Percentiles rank a stretch among this genome's conserved stretches.
Evolutionary conservation across 495 filamentous ascomycete species (phyloP).

Genomic region (Astrothelium macrocarpum): DNA sequence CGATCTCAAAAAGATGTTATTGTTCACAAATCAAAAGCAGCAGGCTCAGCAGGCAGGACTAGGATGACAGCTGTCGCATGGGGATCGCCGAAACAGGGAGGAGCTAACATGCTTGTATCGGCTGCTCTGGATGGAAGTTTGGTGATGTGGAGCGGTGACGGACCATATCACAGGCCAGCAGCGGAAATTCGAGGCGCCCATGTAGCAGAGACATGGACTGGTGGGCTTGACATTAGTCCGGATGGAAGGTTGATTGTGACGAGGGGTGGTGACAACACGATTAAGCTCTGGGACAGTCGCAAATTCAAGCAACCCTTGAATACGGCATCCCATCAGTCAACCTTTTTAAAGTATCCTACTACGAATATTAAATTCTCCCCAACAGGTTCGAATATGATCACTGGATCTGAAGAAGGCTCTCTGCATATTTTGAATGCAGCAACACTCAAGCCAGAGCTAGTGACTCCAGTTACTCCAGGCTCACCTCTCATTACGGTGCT

Average conservation of each 20-base stretch:
- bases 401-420: conserved; percentile 76
- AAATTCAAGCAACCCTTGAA: conserved; percentile 88
- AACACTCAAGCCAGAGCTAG: conserved; percentile 71
- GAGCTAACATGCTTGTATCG: conserved; percentile 68
- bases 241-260: conserved; percentile 87
- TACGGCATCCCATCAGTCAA: conserved; percentile 69
- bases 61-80: conserved; percentile 89
- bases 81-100: conserved; percentile 69
- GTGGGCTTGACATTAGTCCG: conserved; percentile 80
- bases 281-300: conserved; percentile 85
- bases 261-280: conserved; percentile 78
- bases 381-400: conserved; percentile 68
- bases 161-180: conserved; percentile 75
- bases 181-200: conserved; percentile 84
- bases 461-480: conserved; percentile 76
- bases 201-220: conserved; percentile 76
- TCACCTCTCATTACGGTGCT: conserved; percentile 72
- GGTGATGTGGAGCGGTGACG: conserved; percentile 85
- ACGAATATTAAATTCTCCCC: conserved; percentile 85
- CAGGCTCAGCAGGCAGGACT: conserved; percentile 79
- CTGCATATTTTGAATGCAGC: conserved; percentile 90
- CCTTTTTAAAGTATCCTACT: conserved; percentile 69
- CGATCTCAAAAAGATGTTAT: conserved; percentile 85
- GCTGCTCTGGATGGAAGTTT: conserved; percentile 83
- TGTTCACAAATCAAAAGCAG: conserved; percentile 80